Evolutionary conservation across 805 yeast genomes (phyloP), one percentile per base, ranked within the genome.

Genomic region (Clavispora carvajalis): DNA sequence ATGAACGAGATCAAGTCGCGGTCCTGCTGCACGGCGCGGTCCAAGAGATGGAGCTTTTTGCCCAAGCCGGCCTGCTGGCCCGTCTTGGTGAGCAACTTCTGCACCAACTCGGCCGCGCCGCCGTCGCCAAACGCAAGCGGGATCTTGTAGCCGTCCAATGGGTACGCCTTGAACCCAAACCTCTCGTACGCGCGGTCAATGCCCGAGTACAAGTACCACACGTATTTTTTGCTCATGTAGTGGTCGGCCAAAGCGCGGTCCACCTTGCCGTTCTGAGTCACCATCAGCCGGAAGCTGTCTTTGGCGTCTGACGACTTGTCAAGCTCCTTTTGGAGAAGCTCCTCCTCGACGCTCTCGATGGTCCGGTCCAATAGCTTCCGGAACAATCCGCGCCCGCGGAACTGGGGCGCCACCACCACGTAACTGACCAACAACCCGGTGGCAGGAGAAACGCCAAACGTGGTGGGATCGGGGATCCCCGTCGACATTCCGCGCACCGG

Each of bases 121-220:
- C 49, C 36, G 18, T 51, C 36, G 4, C 55, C 29, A 13, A 55
- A 28, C 5, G 54, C 35, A 2, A 45, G 28, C 4, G 69, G 70
- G n/a, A 67, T 41, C 39, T 50, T 47, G 45, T 59, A 67, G 36
- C 66, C 59, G 33, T 65, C 67, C 10, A 63, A 22, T 0, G 71
- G 70, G 43, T 51, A 63, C 1, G 51, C 41, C 37, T 64, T 62
- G 54, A 75, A 84, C 0, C 90, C 95, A 47, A 82, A 77, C 46
- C 69, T 64, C 26, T 69, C 63, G 58, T 88, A 88, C 49, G 73
- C 85, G 23, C 69, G 73, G 12, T 85, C 91, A 16, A 85, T 77
- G 36, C 82, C 93, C 46, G 91, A 82, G 69, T 85, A 86, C 38
- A 87, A 68, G 30, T 48, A 51, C 73, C 73, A 68, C 36, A 64